Base-by-base conservation (phyloP, 2,329 filamentous ascomycete genomes). In the Pseudomassariella vexata region DNA sequence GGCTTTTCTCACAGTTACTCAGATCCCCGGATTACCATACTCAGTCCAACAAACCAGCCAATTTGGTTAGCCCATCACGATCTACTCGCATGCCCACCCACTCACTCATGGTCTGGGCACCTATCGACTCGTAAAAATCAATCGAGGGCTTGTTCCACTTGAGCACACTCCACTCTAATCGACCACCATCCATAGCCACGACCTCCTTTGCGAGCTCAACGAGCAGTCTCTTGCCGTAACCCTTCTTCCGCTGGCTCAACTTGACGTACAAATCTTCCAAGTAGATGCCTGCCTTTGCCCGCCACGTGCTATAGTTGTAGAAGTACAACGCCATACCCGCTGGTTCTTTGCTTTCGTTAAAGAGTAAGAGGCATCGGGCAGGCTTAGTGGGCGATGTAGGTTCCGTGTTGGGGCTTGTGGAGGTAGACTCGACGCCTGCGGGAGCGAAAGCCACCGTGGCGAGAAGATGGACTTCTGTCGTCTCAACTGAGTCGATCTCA, bases 281-380 rank as follows among this genome's bases (percentile, higher is more conserved):
- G 58, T 94, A 95, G 51, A 98, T 84, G 3, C 90, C 90, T 0
- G 89, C 78, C 27, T 75, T 76, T n/a, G 84, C 76, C 7, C 84
- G 76, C 92, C 92, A 96, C 1, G 90, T 95, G 52, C 81, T 87
- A 63, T 95, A 96, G 62, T 90, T 96, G 69, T 90, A 88, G 59
- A 94, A 96, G 64, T 88, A 95, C 24, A 95, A 62, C 2, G 88
- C 88, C 74, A 95, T 86, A 28, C 83, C 87, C 0, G 77, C 84
- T 1, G 57, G 56, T 23, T 62, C 52, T 9, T 65, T 58, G 5
- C 63, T 57, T 9, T 66, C 60, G 15, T 70, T 60, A 45, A 69
- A 68, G 34, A 90, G 61, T 8, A 94, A 61, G 20, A 94, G 68
- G 30, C 85, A 90, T 39, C 86, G 83, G 12, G 88, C 84, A 19